Evolutionary conservation across 176 grass and related monocot species (phyloP).

Genomic region (Musa troglodytarum): DNA sequence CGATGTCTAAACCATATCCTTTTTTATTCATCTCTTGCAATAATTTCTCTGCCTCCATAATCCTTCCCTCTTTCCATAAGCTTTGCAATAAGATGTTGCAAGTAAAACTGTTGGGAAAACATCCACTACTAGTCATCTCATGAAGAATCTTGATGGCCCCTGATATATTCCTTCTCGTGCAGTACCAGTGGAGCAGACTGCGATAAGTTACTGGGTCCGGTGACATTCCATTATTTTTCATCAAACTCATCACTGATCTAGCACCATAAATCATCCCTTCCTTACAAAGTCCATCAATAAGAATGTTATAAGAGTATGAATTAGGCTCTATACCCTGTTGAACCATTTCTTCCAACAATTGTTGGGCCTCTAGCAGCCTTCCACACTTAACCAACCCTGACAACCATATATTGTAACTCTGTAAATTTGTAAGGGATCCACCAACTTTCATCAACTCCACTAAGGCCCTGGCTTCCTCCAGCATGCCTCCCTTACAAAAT

Average conservation of each 20-base stretch:
- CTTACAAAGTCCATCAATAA: slow-evolving; percentile 79
- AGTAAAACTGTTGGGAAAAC: slow-evolving; percentile 51
- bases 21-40: slow-evolving; percentile 72
- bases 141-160: slow-evolving; percentile 65
- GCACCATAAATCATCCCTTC: slow-evolving; percentile 64
- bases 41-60: slow-evolving; percentile 49
- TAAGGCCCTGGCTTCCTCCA: slow-evolving; percentile 66
- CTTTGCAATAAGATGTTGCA: slow-evolving; percentile 87
- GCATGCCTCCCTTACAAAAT: slow-evolving; percentile 64
- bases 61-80: slow-evolving; percentile 74
- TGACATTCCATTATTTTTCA: slow-evolving; percentile 46
- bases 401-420: slow-evolving; percentile 91
- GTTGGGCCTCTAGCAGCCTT: slow-evolving; percentile 44
- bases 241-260: slow-evolving; percentile 55
- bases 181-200: slow-evolving; percentile 72
- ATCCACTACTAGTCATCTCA: slow-evolving; percentile 58
- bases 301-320: slow-evolving; percentile 73
- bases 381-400: slow-evolving; percentile 61
- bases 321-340: slow-evolving; percentile 64
- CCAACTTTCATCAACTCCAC: slow-evolving; percentile 66
- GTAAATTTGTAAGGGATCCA: slow-evolving; percentile 52
- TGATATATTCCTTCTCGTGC: slow-evolving; percentile 44
- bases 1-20: slow-evolving; percentile 54
- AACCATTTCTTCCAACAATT: slow-evolving; percentile 62
- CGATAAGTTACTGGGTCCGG: slow-evolving; percentile 87